phyloP scores from a whole-genome alignment of 805 yeast species.

The Nakazawaea ishiwadae region DNA sequence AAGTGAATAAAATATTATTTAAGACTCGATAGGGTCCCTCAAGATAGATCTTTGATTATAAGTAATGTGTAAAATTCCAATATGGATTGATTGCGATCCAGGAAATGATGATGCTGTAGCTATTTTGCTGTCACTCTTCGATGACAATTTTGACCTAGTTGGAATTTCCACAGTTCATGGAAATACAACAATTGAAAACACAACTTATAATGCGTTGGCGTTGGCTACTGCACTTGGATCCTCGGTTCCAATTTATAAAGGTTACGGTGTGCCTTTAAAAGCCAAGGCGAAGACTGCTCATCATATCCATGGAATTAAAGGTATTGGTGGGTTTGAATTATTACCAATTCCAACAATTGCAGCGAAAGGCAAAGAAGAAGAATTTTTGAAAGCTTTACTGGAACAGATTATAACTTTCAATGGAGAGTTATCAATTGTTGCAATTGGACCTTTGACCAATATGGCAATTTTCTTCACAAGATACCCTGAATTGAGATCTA shows the following conservation, averaged over 20 bases:
- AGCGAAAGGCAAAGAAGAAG: conserved; percentile 14
- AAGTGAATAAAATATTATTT: too few species aligned
- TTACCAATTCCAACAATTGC: conserved; percentile 43
- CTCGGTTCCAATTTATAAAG: conserved; percentile 58
- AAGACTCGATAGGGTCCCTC: too few species aligned
- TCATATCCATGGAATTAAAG: conserved; percentile 68
- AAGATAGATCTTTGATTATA: too few species aligned
- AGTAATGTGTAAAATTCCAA: too few species aligned
- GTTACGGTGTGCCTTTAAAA: conserved; percentile 53
- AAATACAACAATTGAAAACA: conserved; percentile 57
- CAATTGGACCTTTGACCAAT: conserved; percentile 79
- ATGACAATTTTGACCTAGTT: conserved; percentile 51
- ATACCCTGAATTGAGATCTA: conserved; percentile 48
- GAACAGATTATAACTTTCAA: conserved; percentile 37
- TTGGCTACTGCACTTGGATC: conserved; percentile 55
- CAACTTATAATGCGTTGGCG: conserved; percentile 67
- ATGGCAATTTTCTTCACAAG: conserved; percentile 48
- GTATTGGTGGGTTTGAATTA: conserved; percentile 66
- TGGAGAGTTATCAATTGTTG: conserved; percentile 54
- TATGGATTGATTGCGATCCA: conserved; percentile 92
- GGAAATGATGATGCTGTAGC: conserved; percentile 89
- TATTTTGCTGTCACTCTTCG: conserved; percentile 53
- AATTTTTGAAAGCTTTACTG: conserved; percentile 19
- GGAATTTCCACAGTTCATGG: conserved; percentile 79
- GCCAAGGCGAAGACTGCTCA: conserved; percentile 49